A percentile compares a stretch with the other conserved stretches of the same genome.
These are phyloP conservation scores for Podospora anserina DNA, from an alignment of 495 filamentous ascomycete species.

Conservation along the genomic window DNA sequence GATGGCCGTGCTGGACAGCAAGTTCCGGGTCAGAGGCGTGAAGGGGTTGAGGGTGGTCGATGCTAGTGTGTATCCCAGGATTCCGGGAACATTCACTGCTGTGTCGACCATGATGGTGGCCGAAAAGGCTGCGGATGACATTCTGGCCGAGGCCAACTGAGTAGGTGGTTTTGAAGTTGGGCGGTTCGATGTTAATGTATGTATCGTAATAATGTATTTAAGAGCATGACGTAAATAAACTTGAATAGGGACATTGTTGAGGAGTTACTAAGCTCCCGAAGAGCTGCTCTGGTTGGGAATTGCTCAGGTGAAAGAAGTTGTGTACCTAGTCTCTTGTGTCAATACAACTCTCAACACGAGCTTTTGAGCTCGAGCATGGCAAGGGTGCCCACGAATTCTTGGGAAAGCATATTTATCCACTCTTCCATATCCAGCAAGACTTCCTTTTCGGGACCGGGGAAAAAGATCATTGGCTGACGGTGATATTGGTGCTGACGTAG, in stretches of 20 bases:
- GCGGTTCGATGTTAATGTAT: background rate
- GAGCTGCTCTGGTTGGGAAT: no score
- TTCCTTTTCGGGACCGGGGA: background rate
- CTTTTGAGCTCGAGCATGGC: background rate
- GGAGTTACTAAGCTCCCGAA: no score
- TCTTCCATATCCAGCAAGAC: background rate
- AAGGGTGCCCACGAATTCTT: background rate
- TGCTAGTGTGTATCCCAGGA: constrained; percentile 54
- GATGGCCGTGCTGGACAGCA: constrained; percentile 56
- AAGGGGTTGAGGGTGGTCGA: constrained; percentile 61
- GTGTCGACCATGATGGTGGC: constrained; percentile 56
- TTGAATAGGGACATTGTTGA: no score
- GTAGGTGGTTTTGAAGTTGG: background rate
- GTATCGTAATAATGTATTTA: background rate
- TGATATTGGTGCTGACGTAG: background rate
- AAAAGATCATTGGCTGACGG: background rate
- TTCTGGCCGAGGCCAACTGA: constrained; percentile 19
- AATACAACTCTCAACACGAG: background rate
- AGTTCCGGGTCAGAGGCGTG: constrained; percentile 56
- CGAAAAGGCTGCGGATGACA: constrained; percentile 54
- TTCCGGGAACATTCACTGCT: constrained; percentile 55
- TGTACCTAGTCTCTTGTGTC: background rate
- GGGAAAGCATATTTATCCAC: background rate
- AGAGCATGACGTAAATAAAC: background rate
- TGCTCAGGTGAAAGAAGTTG: no score